Percentiles rank a stretch among this genome's conserved stretches.
Evolutionary conservation across 2,329 filamentous ascomycete species (phyloP).

Genomic region (Aureobasidium leucospermi): DNA sequence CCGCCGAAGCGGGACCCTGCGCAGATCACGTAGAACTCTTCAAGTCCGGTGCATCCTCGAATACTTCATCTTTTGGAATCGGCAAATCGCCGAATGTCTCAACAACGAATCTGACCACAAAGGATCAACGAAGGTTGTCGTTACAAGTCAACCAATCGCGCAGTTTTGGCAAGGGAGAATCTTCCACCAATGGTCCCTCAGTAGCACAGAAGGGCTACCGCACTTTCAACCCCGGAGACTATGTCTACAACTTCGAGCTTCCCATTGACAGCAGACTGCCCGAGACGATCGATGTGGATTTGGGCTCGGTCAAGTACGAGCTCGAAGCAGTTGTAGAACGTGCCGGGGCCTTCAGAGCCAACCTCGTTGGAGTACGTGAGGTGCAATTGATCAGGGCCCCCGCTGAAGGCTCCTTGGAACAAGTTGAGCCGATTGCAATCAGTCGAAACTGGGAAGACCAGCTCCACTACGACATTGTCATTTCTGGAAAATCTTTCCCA

Average conservation of each 20-base stretch:
- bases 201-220: conserved; percentile 76
- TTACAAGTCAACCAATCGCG: conserved; percentile 73
- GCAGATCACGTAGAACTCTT: conserved; percentile 56
- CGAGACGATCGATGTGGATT: conserved; percentile 80
- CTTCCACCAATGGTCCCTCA: conserved; percentile 45
- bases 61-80: conserved; percentile 31
- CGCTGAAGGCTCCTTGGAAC: conserved; percentile 79
- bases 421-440: conserved; percentile 88
- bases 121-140: conserved; percentile 61
- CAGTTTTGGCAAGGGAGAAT: conserved; percentile 77
- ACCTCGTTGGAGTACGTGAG: conserved; percentile 74
- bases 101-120: conserved; percentile 36
- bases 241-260: conserved; percentile 72
- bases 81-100: conserved; percentile 38
- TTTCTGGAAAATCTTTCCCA: conserved; percentile 91
- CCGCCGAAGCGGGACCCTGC: conserved; percentile 53
- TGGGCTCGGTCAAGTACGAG: conserved; percentile 82
- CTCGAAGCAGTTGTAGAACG: conserved; percentile 79
- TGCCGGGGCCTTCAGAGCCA: conserved; percentile 82
- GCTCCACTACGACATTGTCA: conserved; percentile 90
- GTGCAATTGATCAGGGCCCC: conserved; percentile 78
- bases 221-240: conserved; percentile 70
- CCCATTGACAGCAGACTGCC: conserved; percentile 70
- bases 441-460: conserved; percentile 93
- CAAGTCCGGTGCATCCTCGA: conserved; percentile 31